phyloP scores from a whole-genome alignment of 177 flowering plant genomes.

The Vitis hybrid region DNA sequence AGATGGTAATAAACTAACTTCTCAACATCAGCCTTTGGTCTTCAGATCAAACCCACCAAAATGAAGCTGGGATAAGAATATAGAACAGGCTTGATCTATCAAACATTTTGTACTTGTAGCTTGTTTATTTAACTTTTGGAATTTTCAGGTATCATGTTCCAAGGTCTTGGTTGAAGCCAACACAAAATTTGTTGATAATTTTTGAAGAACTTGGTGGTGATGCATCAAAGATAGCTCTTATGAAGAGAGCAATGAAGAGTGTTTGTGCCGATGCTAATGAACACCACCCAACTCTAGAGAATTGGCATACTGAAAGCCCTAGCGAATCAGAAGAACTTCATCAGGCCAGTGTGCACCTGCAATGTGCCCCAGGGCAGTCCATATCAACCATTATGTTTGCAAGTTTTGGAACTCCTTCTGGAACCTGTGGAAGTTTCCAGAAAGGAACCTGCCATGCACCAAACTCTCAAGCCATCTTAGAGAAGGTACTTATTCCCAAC shows the following conservation, averaged over 20 bases:
- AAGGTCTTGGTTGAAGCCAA: constrained; percentile 59
- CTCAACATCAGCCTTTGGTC: not conserved
- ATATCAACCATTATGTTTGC: constrained; percentile 36
- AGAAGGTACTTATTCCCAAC: constrained; percentile 28
- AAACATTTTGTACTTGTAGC: no score
- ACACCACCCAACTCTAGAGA: constrained; percentile 33
- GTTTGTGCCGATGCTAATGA: constrained; percentile 47
- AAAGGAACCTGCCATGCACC: constrained; percentile 37
- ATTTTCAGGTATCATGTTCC: constrained; percentile 72
- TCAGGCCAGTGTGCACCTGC: constrained; percentile 34
- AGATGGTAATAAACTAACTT: constrained; percentile 57
- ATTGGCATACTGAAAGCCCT: constrained; percentile 19
- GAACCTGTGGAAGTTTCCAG: constrained; percentile 35
- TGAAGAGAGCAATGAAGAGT: constrained; percentile 40
- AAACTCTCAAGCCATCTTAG: constrained; percentile 21
- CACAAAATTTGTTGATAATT: constrained; percentile 44
- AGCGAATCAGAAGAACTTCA: constrained; percentile 17
- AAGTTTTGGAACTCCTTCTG: constrained; percentile 36
- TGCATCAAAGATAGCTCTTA: constrained; percentile 48
- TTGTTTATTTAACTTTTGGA: not conserved
- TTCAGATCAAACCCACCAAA: no score
- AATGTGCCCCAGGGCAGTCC: constrained; percentile 43
- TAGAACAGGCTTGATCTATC: not conserved
- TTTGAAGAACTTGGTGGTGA: constrained; percentile 76
- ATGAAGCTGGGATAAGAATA: not conserved